A percentile compares a stretch with the other conserved stretches of the same genome.
Conservation (phyloP, 306 rosid species). For the Fagus sylvatica region DNA sequence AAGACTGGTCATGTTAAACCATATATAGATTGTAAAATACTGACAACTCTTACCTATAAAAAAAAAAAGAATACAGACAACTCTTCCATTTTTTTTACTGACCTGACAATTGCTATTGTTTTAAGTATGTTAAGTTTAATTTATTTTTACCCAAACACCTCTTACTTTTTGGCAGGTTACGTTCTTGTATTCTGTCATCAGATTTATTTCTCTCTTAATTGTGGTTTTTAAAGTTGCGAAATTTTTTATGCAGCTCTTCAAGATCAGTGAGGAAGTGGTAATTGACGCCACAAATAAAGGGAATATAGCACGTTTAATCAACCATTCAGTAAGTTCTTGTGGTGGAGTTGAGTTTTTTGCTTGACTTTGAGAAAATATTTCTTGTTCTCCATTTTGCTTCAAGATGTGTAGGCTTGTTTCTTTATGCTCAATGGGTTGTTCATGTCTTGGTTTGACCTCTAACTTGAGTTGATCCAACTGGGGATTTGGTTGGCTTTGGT, state of each 20-base stretch:
- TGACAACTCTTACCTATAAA: background rate
- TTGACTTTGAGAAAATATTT: conserved; percentile 5
- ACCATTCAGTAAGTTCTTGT: conserved; percentile 79
- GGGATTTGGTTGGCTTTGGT: background rate
- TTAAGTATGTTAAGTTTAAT: background rate
- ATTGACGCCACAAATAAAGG: conserved; percentile 84
- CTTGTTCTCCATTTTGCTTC: background rate
- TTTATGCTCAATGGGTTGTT: background rate
- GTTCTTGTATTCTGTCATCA: conserved; percentile 8
- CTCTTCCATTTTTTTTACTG: background rate
- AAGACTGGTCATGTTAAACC: background rate
- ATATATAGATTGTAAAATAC: background rate
- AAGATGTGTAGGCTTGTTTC: background rate
- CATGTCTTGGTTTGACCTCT: background rate
- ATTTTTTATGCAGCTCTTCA: conserved; percentile 81
- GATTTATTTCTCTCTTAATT: conserved; percentile 4
- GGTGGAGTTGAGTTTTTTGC: background rate
- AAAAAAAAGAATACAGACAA: background rate
- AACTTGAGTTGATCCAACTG: background rate
- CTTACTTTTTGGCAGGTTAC: conserved; percentile 15
- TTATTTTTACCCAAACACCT: background rate
- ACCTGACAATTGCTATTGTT: background rate
- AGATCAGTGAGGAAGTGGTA: conserved; percentile 92
- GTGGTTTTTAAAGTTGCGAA: conserved; percentile 22
- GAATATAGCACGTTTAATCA: conserved; percentile 88